phyloP scores from a whole-genome alignment of 2,329 filamentous ascomycete genomes.

The Ambrosiella xylebori region DNA sequence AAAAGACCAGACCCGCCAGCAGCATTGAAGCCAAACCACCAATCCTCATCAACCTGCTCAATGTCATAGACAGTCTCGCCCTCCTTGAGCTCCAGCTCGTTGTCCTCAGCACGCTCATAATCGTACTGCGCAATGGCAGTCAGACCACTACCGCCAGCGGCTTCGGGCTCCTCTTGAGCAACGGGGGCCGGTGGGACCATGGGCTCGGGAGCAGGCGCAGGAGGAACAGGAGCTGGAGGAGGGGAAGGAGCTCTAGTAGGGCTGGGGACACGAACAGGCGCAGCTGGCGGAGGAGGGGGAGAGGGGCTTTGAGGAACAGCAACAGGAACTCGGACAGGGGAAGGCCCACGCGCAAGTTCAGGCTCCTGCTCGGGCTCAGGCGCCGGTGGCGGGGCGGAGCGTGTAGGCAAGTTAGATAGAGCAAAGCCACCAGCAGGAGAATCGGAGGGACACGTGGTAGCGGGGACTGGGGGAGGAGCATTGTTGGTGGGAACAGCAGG shows the following conservation, averaged over 20 bases:
- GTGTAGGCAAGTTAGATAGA: constrained; percentile 56
- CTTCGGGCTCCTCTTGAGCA: constrained; percentile 4
- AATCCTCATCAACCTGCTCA: constrained; percentile 94
- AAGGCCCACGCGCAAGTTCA: constrained; percentile 42
- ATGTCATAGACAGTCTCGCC: constrained; percentile 81
- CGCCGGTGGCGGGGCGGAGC: constrained; percentile 33
- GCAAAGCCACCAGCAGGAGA: constrained; percentile 54
- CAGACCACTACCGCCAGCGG: constrained; percentile 33
- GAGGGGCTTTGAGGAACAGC: constrained; percentile 51
- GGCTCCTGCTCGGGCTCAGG: constrained; percentile 41
- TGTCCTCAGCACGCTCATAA: constrained; percentile 94
- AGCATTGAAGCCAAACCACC: constrained; percentile 92
- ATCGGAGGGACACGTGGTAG: constrained; percentile 36
- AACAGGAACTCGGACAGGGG: constrained; percentile 71
- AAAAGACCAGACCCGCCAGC: constrained; percentile 77
- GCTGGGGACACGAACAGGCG: constrained; percentile 20
- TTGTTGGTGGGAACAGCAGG: constrained; percentile 26
- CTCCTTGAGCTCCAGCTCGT: constrained; percentile 81
- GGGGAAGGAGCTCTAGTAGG: constrained; percentile 12
- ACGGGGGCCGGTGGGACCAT: constrained; percentile 8
- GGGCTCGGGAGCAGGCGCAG: constrained; percentile 11
- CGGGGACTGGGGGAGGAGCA: constrained; percentile 23
- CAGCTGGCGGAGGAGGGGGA: constrained; percentile 18
- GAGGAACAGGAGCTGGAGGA: constrained; percentile 11
- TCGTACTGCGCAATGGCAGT: constrained; percentile 77